Percentiles rank a stretch among this genome's conserved stretches.
Conservation (phyloP, 1,139 yeast species). For the Yamadazyma dendronema region DNA sequence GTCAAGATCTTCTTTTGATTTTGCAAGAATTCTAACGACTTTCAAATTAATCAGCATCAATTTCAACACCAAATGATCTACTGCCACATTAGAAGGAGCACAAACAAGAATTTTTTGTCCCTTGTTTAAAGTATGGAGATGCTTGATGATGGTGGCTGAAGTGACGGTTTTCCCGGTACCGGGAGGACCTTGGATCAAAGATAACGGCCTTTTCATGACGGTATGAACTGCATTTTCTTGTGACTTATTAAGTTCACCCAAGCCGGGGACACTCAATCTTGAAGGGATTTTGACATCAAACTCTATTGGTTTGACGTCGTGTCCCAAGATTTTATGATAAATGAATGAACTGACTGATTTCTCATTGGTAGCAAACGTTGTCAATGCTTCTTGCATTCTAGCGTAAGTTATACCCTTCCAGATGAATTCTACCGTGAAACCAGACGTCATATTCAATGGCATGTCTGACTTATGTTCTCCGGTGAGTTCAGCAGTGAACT, state of each 20-base stretch:
- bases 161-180: slow-evolving; percentile 97
- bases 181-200: slow-evolving; percentile 97
- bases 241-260: slow-evolving; percentile 71
- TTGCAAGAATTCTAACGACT: slow-evolving; percentile 77
- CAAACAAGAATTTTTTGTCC: slow-evolving; percentile 68
- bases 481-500: slow-evolving; percentile 68
- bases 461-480: slow-evolving; percentile 24
- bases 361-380: slow-evolving; percentile 66
- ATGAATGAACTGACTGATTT: slow-evolving; percentile 74
- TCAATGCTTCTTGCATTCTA: slow-evolving; percentile 81
- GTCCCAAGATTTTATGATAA: slow-evolving; percentile 81
- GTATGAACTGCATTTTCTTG: slow-evolving; percentile 76
- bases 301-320: slow-evolving; percentile 64
- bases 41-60: slow-evolving; percentile 64
- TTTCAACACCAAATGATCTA: slow-evolving; percentile 82
- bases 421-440: slow-evolving; percentile 82
- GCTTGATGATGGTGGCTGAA: slow-evolving; percentile 85
- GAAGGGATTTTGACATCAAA: slow-evolving; percentile 62
- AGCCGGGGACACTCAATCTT: slow-evolving; percentile 61
- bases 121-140: slow-evolving; percentile 57
- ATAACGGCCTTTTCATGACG: slow-evolving; percentile 72
- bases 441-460: slow-evolving; percentile 63
- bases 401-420: slow-evolving; percentile 87
- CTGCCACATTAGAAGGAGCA: slow-evolving; percentile 96
- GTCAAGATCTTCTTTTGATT: slow-evolving; percentile 78